Evolutionary conservation across 2,329 filamentous ascomycete genomes (phyloP).

Genomic region (Stagonosporopsis rhizophila): DNA sequence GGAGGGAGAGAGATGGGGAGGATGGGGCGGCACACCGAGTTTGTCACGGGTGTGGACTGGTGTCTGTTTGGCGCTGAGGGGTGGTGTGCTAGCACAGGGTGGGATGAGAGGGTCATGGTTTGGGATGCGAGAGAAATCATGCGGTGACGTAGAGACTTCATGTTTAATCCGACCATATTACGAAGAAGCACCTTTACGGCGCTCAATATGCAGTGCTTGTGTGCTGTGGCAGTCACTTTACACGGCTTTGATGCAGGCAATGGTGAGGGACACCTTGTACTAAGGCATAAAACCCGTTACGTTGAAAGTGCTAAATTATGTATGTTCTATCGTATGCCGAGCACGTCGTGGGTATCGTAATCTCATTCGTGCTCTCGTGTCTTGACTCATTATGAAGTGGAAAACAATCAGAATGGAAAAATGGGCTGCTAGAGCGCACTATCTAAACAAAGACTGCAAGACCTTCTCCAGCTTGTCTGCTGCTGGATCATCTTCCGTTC

Average conservation of each 20-base stretch:
- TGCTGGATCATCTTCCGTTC: conserved; percentile 41
- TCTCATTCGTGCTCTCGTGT: conserved; percentile 4
- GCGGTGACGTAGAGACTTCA: conserved; percentile 33
- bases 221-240: neutral
- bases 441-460: conserved; percentile 39
- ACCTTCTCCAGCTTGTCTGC: conserved; percentile 46
- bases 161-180: neutral
- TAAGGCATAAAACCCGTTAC: neutral
- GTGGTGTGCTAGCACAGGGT: conserved; percentile 93
- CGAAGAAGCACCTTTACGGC: neutral
- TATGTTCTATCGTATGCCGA: conserved; percentile 10
- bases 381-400: conserved; percentile 1
- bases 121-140: conserved; percentile 84
- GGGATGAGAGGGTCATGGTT: conserved; percentile 89
- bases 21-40: conserved; percentile 95
- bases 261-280: neutral
- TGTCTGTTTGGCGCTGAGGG: conserved; percentile 94
- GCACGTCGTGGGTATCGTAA: conserved; percentile 16
- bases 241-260: neutral
- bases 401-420: neutral
- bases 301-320: conserved; percentile 1
- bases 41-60: conserved; percentile 96
- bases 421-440: conserved; percentile 6
- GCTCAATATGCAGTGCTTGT: neutral
- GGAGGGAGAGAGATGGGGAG: conserved; percentile 77